phyloP scores from a whole-genome alignment of 345 rosid species.

The Gossypium rotundifolium region DNA sequence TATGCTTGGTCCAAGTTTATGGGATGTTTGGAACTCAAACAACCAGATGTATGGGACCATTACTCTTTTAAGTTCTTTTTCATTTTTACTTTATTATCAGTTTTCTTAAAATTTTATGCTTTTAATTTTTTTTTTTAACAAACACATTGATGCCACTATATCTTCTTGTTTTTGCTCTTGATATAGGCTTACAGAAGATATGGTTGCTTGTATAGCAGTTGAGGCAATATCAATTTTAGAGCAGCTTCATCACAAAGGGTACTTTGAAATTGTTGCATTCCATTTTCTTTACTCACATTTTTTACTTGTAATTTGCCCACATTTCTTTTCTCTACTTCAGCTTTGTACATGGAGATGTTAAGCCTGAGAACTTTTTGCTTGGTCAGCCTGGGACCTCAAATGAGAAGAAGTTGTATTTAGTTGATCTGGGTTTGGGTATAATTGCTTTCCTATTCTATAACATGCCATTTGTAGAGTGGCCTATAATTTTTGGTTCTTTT shows the following conservation, averaged over 20 bases:
- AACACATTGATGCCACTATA: background rate
- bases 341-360: conserved; percentile 97
- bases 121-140: conserved; percentile 5
- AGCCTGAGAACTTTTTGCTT: conserved; percentile 93
- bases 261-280: conserved; percentile 18
- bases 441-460: background rate
- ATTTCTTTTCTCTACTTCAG: conserved; percentile 29
- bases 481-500: background rate
- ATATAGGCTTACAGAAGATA: conserved; percentile 67
- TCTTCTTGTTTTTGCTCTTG: conserved; percentile 1
- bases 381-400: conserved; percentile 80
- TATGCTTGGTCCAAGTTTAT: conserved; percentile 77
- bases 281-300: background rate
- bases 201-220: conserved; percentile 89
- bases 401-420: conserved; percentile 78
- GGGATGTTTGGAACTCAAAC: conserved; percentile 69
- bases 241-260: conserved; percentile 85
- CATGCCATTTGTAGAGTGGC: background rate
- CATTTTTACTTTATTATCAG: background rate
- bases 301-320: background rate
- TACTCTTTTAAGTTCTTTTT: conserved; percentile 8
- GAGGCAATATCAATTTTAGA: conserved; percentile 87
- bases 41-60: conserved; percentile 29
- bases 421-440: conserved; percentile 85
- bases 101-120: conserved; percentile 15